Evolutionary conservation across 306 rosid species (phyloP), one percentile per base, ranked within the genome.

Genomic region (Sicyos baderoa): DNA sequence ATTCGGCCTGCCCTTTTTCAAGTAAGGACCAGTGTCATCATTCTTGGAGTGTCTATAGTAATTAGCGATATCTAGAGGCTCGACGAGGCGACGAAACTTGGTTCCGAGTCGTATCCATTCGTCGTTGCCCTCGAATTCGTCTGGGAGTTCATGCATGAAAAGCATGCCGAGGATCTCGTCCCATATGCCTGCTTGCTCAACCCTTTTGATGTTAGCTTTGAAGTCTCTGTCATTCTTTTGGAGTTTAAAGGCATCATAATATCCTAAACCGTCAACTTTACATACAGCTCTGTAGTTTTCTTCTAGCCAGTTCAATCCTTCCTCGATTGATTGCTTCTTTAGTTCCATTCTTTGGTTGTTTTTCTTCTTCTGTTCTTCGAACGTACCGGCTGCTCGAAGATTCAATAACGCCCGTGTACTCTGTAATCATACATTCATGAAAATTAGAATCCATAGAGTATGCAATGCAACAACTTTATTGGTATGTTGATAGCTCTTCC

Each of bases 11-110:
- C 72, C 93, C 64, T 16, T 71, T 0, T 2, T 2, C 86, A 79
- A 60, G 76, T 93, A 93, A 15, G 91, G 59, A 29, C 94, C 90
- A 0, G 90, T 72, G 54, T 85, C 96, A 21, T 86, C 89, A 8
- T 86, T 12, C 88, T 77, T 86, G 9, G 59, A 56, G 42, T 88
- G 97, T 25, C 98, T 56, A n/a, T 93, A 82, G 60, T 82, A 93
- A 81, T 93, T 89, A 21, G 97, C 89, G 3, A 93, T 77, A 37
- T 89, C 96, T 7, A 93, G 74, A 47, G 98, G 97, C 81, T 93
- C 98, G 18, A 85, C 82, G 4, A 89, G 80, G 47, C 71, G 78
- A 8, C 97, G 91, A 23, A 45, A 88, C 40, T 25, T 1, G 0
- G 94, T 93, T 57, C 88, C 95, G 0, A 68, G 79, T 0, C 23